phyloP scores from a whole-genome alignment of 1,284 basidiomycete genomes.

The Cryptococcus hybrid region DNA sequence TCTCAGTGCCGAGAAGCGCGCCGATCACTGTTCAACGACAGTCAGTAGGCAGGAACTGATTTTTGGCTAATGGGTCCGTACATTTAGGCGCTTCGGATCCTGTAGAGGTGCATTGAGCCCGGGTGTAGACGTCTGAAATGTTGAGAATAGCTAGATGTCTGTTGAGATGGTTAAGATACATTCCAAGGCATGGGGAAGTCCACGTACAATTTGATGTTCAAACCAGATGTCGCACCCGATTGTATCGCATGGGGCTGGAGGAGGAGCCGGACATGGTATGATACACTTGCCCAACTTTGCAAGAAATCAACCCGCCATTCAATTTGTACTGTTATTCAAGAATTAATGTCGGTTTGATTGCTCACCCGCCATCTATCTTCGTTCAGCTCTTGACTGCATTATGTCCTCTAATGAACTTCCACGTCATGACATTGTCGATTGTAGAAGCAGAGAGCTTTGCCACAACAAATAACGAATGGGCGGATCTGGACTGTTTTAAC shows the following conservation, averaged over 20 bases:
- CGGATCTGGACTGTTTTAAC: too few relatives aligned
- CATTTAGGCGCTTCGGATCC: conserved; percentile 10
- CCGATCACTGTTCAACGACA: conserved; percentile 66
- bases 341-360: too few relatives aligned
- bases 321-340: too few relatives aligned
- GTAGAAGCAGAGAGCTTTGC: too few relatives aligned
- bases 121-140: conserved; percentile 91
- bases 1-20: conserved; percentile 82
- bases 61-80: conserved; percentile 2
- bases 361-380: too few relatives aligned
- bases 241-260: not conserved
- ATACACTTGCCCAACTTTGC: not conserved
- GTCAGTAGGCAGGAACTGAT: not conserved
- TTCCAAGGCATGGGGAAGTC: not conserved
- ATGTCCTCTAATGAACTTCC: too few relatives aligned
- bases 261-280: conserved; percentile 1
- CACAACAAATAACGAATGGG: too few relatives aligned
- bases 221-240: conserved; percentile 30
- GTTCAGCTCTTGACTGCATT: too few relatives aligned
- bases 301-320: too few relatives aligned
- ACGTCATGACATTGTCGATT: too few relatives aligned
- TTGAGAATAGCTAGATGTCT: conserved; percentile 97
- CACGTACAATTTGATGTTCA: conserved; percentile 44
- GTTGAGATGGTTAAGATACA: not conserved
- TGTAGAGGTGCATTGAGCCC: conserved; percentile 56